Conservation (phyloP, 2,329 filamentous ascomycete genomes). For the Talaromyces amestolkiae region DNA sequence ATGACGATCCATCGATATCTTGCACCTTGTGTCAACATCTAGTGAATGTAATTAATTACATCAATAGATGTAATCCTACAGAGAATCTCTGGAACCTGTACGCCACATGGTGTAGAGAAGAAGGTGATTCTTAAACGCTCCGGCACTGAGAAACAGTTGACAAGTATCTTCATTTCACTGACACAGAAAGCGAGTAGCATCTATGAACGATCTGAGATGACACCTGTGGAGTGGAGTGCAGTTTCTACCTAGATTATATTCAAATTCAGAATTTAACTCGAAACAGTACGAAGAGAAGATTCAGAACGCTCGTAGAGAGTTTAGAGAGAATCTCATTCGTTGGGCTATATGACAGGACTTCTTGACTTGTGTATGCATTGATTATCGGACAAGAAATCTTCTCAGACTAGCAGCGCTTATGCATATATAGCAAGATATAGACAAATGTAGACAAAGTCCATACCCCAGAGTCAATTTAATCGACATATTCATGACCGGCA, state of each 20-base stretch:
- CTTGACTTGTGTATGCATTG: no score
- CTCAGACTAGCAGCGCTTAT: no score
- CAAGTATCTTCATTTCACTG: background rate
- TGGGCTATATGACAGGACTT: background rate
- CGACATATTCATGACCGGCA: background rate
- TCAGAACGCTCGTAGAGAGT: background rate
- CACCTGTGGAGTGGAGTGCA: background rate
- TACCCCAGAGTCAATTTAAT: background rate
- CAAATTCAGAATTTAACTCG: no score
- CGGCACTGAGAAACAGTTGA: background rate
- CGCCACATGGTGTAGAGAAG: background rate
- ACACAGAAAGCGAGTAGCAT: no score
- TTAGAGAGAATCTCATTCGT: background rate
- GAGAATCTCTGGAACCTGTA: background rate
- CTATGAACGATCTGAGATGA: background rate
- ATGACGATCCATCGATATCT: no score
- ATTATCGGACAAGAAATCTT: no score
- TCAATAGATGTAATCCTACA: background rate
- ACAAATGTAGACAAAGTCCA: no score
- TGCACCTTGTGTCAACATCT: background rate
- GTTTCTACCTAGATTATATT: background rate
- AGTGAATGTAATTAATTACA: background rate
- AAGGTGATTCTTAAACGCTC: background rate
- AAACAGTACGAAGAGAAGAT: no score
- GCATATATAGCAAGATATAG: no score